Evolutionary conservation across 345 rosid genomes (phyloP), one percentile per base, ranked within the genome.

Genomic region (Citrus hindsii): DNA sequence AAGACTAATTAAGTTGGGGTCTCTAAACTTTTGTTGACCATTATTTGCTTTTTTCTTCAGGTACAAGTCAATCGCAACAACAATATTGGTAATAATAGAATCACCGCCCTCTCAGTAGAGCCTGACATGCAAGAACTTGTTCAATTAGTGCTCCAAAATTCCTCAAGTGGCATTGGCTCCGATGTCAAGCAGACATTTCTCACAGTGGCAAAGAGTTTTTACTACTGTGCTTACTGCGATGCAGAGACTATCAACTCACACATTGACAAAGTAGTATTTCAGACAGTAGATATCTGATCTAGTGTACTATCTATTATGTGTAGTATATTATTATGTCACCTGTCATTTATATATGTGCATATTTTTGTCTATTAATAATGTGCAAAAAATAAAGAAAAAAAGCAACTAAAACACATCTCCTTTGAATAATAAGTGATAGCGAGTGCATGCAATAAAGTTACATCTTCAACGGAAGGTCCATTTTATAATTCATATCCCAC

Each of bases 201-300:
- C 10, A 56, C 83, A 5, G 92, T 94, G 62, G 91, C 91, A 12
- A 91, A 79, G 82, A 83, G 90, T 28, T 92, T 84, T 83, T 96
- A 90, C 86, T 96, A 96, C 67, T 55, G 78, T 27, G 93, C 94
- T 53, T 66, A 86, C 61, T 90, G 85, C 76, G 92, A 85, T 67
- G 81, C 84, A 32, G 84, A 75, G 27, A 90, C 86, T 1, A 42
- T 89, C 53, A 85, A 87, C 67, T 76, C 79, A 73, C 98, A 96
- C 76, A 88, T 92, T 62, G 79, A 88, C 75, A 91, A 86, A 87
- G 91, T 92, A 22, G 92, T 96, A 70, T 92, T 92, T 74, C 88
- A 94, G 40, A 88, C 77, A 82, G 86, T 92, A 18, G 30, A 76
- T 24, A 10, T 6, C 89, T 76, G 79, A 69, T 12, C 9, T 28